A percentile compares a stretch with the other conserved stretches of the same genome.
These are phyloP conservation scores for Populus hybrid DNA, from an alignment of 441 rosid genomes.

Conservation along the genomic window DNA sequence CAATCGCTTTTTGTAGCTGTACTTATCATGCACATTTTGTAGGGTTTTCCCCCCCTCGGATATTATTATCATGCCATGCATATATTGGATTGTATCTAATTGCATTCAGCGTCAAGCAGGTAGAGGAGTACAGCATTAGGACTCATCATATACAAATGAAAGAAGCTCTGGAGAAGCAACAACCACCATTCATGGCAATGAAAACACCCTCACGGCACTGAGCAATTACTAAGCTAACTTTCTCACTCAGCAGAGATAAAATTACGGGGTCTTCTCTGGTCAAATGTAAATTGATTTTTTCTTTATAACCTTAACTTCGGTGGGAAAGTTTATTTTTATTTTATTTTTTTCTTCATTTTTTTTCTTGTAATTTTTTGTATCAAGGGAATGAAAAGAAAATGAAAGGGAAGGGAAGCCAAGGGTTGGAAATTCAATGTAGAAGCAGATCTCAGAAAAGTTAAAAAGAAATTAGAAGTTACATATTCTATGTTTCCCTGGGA, in stretches of 20 bases:
- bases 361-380: neutral
- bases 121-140: constrained; percentile 62
- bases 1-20: neutral
- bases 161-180: constrained; percentile 33
- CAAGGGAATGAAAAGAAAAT: neutral
- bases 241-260: constrained; percentile 1
- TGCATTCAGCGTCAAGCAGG: constrained; percentile 33
- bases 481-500: neutral
- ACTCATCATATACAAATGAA: constrained; percentile 65
- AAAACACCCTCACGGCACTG: constrained; percentile 20
- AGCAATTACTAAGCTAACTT: constrained; percentile 26
- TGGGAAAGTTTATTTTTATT: neutral
- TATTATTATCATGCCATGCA: neutral
- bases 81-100: neutral
- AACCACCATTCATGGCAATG: constrained; percentile 11
- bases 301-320: neutral
- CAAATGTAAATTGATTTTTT: neutral
- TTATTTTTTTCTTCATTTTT: neutral
- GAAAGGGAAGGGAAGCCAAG: neutral
- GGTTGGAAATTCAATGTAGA: neutral
- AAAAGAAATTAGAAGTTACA: no score
- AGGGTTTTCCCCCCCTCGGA: neutral
- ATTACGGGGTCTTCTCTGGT: neutral
- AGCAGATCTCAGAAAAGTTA: neutral
- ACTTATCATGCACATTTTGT: neutral